Evolutionary conservation across 2,329 filamentous ascomycete genomes (phyloP), one percentile per base, ranked within the genome.

Genomic region (Mycosphaerella sp.): DNA sequence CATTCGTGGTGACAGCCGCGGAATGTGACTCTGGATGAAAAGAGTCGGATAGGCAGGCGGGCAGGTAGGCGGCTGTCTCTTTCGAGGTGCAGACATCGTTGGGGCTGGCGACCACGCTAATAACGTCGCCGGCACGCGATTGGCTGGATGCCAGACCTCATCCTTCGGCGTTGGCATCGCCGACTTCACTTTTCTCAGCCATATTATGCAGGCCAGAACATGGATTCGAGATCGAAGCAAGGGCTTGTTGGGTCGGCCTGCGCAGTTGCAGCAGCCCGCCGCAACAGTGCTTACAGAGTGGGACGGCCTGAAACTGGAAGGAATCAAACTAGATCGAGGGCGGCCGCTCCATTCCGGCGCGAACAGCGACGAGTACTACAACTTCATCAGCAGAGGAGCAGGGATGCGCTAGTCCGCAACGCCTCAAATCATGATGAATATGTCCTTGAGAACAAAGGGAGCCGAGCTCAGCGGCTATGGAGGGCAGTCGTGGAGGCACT

Each of bases 211-310:
- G 60, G 62, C 62, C 62, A 55, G 34, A 36, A 62, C 62, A 61
- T 57, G 59, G 61, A 56, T 56, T 48, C 47, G 44, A 51, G 58
- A 61, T 64, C 62, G 61, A 64, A 64, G 61, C 60, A 62, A 64
- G 62, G 61, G 51, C 51, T 45, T 42, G 50, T 55, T 51, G 55
- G 48, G 52, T 57, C 51, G 47, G 53, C 51, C 53, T 59, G 57
- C 59, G 53, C 55, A 54, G 54, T 54, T 46, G 51, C 31, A 51
- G 57, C 57, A 36, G 34, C 34, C 34, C 34, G 34, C 34, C 34
- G 34, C 34, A 36, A 36, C 34, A 36, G 34, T 36, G 34, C 34
- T 36, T 36, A 36, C 34, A 36, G 23, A 46, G 43, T 44, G 52
- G 49, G 48, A 42, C 47, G 32, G 46, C 50, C 56, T 59, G 54